These are phyloP conservation scores for Fusarium staphyleae DNA, from an alignment of 2,329 filamentous ascomycete species.

Conservation along the genomic window DNA sequence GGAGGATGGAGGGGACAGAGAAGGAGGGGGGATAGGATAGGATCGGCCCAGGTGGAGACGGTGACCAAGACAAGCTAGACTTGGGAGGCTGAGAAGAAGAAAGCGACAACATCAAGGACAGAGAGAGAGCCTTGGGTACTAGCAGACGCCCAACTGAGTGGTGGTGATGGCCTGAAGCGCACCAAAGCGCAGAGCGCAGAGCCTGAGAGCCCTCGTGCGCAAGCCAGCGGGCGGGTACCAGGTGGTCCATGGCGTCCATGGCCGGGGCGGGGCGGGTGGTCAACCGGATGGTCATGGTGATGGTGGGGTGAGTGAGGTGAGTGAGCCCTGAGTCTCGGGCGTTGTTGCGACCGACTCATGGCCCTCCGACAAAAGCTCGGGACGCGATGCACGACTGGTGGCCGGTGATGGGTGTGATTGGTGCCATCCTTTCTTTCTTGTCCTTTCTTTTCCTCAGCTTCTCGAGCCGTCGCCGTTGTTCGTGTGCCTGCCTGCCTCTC, in stretches of 20 bases:
- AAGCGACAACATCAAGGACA: conserved; percentile 4
- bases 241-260: conserved; percentile 20
- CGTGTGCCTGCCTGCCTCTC: conserved; percentile 1
- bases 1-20: conserved; percentile 36
- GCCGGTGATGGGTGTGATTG: conserved; percentile 41
- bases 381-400: conserved; percentile 18
- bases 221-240: conserved; percentile 33
- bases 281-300: not conserved
- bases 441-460: conserved; percentile 26
- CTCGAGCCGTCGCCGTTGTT: conserved; percentile 7
- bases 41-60: conserved; percentile 37
- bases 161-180: conserved; percentile 33
- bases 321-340: not conserved
- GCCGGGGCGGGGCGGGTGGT: too few species aligned
- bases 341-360: conserved; percentile 29
- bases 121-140: conserved; percentile 5
- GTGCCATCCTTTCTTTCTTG: conserved; percentile 9
- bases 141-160: conserved; percentile 33
- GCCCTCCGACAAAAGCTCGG: conserved; percentile 42
- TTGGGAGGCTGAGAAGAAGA: conserved; percentile 26
- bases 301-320: conserved; percentile 18
- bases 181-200: not conserved
- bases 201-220: conserved; percentile 30
- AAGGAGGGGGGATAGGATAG: conserved; percentile 26
- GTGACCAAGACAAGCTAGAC: conserved; percentile 28